Evolutionary conservation across 495 filamentous ascomycete species (phyloP), one percentile per base, ranked within the genome.

Genomic region (Podospora comata): DNA sequence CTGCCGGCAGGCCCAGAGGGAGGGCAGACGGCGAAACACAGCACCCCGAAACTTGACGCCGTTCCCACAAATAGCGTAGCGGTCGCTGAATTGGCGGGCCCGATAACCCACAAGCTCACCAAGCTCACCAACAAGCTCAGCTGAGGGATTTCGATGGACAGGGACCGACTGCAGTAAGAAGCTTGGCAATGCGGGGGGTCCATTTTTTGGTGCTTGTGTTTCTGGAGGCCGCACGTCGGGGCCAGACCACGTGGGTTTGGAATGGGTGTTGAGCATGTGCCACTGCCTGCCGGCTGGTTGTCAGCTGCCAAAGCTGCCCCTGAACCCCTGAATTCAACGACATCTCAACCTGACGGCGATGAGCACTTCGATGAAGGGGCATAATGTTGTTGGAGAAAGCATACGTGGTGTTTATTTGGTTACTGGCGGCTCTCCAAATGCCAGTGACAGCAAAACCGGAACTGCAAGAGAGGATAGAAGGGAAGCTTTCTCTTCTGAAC

Each of bases 291-390:
- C 55, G 13, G 55, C 55, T 58, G 55, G n/a, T n/a, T 58, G 18
- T 19, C 55, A 26, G 55, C 18, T 11, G 55, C 5, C 55, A 58
- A 18, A 26, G 13, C 18, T 58, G 18, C 55, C 55, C 55, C 55
- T 58, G 55, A 58, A 19, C 55, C 55, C 55, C 55, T 58, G 55
- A 58, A 48, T 48, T 18, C 39, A 48, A 48, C 39, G 39, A 48
- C 39, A 48, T 48, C 39, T 13, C 6, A 11, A 3, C 5, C 18
- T 48, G 39, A 11, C 39, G 7, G 39, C 39, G 15, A 3, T 48
- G 39, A 48, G 39, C 7, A 48, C 5, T 2, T 6, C 6, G 13
- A 11, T 48, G 15, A 48, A 3, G 15, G 15, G 7, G 9, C 39
- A 18, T 48, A 18, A 13, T 48, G 39, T 48, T 48, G 6, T 48